Conservation (phyloP, 768 basidiomycete species). For the Calocybe gangraenosa region DNA sequence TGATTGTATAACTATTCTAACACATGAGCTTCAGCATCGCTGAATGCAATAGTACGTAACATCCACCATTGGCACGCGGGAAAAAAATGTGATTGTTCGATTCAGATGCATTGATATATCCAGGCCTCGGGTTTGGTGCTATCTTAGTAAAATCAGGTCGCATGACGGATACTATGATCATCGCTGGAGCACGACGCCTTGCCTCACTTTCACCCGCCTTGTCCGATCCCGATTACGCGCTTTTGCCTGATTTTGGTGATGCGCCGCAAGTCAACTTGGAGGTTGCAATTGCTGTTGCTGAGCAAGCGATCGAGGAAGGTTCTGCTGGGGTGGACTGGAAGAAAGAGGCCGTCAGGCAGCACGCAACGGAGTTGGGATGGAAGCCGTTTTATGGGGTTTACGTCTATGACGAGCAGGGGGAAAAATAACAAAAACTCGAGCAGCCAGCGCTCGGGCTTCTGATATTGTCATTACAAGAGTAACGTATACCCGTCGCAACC, state of each 20-base stretch:
- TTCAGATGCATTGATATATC: slow-evolving; percentile 74
- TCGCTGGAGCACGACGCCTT: slow-evolving; percentile 71
- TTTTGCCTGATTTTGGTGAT: slow-evolving; percentile 75
- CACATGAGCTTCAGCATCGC: slow-evolving; percentile 46
- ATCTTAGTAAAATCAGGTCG: slow-evolving; percentile 59
- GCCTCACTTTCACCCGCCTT: slow-evolving; percentile 74
- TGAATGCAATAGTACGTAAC: slow-evolving; percentile 60
- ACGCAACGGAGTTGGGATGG: too few relatives aligned
- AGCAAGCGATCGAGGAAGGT: slow-evolving; percentile 74
- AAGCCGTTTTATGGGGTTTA: neutral
- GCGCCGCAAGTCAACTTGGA: slow-evolving; percentile 74
- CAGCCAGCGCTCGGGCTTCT: too few relatives aligned
- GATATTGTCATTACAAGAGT: neutral
- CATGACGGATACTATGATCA: slow-evolving; percentile 85
- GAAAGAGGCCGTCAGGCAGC: slow-evolving; percentile 52
- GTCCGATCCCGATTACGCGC: slow-evolving; percentile 62
- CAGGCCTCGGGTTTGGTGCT: slow-evolving; percentile 80
- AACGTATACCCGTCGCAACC: neutral
- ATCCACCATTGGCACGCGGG: neutral
- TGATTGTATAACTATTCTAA: neutral
- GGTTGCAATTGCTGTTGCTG: slow-evolving; percentile 77
- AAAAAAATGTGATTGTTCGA: neutral
- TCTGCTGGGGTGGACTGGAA: slow-evolving; percentile 55
- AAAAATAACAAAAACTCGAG: too few relatives aligned
- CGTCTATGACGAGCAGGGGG: too few relatives aligned